Evolutionary conservation across 2,329 filamentous ascomycete species (phyloP), one percentile per base, ranked within the genome.

Genomic region (Ophiocordyceps camponoti-rufipedis): DNA sequence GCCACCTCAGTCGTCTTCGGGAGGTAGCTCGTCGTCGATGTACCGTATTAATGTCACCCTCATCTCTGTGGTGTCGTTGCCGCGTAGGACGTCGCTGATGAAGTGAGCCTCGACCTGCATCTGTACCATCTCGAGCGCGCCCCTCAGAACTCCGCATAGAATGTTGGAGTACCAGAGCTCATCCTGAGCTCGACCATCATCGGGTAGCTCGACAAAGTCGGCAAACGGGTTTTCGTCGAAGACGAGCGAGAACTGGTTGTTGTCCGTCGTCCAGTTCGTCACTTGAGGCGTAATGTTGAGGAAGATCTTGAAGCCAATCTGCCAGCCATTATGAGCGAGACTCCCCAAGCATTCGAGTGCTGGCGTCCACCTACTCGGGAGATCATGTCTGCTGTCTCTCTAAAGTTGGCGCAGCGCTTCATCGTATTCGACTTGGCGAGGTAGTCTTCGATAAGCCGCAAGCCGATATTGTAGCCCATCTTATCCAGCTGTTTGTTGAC

Each of bases 231-330:
- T 98, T 62, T 98, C 91, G 52, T 98, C 91, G 54, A 98, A 94
- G 14, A 95, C 76, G 12, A 98, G 71, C 0, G 87, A 95, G 67
- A 98, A 98, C 54, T 94, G 86, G 61, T 94, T 95, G 66, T 81
- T 91, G 64, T 98, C 91, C 60, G 75, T 85, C 19, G 87, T 91
- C 91, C 91, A 98, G 60, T 94, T 95, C 43, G 87, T 86, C 51
- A 96, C 81, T 8, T 81, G 83, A 0, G 91, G 91, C 4, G 88
- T 93, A 54, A 95, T 87, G 58, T 98, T 98, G 49, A 98, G 76
- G 62, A 98, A 98, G 52, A 98, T 94, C 67, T 98, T 96, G 69
- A 98, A 98, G 47, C 91, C 91, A 52, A 98, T 83, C 85, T 95
- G 51, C 11, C 40, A 12, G 5, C 28, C 44, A 29, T 46, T 28